Base-by-base conservation (phyloP, 129 eudicot genomes). In the Flaveria robusta region DNA sequence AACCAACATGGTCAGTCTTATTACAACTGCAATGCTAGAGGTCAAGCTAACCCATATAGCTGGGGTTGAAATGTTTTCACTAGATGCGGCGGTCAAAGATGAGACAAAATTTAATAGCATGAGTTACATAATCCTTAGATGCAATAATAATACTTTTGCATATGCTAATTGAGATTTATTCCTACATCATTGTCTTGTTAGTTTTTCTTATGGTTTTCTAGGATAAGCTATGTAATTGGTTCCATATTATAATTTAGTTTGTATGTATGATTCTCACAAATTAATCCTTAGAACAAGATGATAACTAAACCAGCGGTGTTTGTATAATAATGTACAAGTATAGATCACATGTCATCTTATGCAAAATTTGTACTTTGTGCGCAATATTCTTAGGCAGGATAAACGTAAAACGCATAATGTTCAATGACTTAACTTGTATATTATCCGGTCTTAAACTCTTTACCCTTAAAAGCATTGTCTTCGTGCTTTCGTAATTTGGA, bases 21-120 rank as follows among this genome's bases (percentile, higher is more conserved):
- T 76, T 86, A 86, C 23, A 68, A 86, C 26, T 86, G 90, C 77
- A 63, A 74, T 18, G 20, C 62, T 3, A 64, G 54, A 27, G 71
- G 79, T 45, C 51, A 42, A 24, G 90, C 84, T 9, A 87, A 87
- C 75, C 88, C 88, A 0, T 87, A 86, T 55, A 74, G 29, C 4
- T 81, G 88, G 27, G 86, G 86, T 20, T 87, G 90, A 82, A 87
- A 77, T 18, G 56, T 41, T 41, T 81, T 87, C 43, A 80, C 91
- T 0, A 29, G 78, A 76, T 84, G 91, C 7, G 85, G 83, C 26
- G 79, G 83, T 37, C 83, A 79, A 13, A 68, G 79, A 26, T 80
- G 68, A 79, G 59, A 24, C 43, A 41, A 1, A 56, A 19, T 31
- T 42, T 9, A 31, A 37, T 67, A 66, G 4, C 6, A 18, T 41